phyloP scores from a whole-genome alignment of 2,329 filamentous ascomycete genomes.

The Cadophora malorum region DNA sequence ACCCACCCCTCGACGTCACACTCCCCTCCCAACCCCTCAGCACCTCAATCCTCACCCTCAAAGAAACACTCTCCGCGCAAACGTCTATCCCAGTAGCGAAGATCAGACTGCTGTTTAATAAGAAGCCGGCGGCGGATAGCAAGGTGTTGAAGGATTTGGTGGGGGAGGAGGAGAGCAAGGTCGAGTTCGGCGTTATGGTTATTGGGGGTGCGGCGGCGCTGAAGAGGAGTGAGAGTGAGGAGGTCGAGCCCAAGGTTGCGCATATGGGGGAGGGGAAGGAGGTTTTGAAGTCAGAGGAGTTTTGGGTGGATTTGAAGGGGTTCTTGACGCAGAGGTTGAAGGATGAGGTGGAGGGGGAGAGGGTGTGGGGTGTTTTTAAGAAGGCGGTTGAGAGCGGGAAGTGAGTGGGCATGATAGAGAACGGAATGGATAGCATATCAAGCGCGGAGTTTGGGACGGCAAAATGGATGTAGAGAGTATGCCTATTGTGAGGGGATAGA shows the following conservation, averaged over 20 bases:
- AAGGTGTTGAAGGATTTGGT: constrained; percentile 80
- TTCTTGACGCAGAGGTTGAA: constrained; percentile 82
- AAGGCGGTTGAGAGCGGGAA: constrained; percentile 54
- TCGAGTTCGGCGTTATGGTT: constrained; percentile 89
- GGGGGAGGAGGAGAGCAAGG: constrained; percentile 57
- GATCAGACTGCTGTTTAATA: constrained; percentile 84
- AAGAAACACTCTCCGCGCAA: constrained; percentile 68
- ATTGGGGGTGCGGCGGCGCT: constrained; percentile 70
- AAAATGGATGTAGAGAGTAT: constrained; percentile 24
- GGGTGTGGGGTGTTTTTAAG: constrained; percentile 72
- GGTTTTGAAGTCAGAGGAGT: constrained; percentile 72
- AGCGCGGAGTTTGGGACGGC: constrained; percentile 37
- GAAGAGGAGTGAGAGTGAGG: constrained; percentile 48
- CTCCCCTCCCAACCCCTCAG: constrained; percentile 67
- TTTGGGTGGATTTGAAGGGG: constrained; percentile 85
- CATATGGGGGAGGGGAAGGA: constrained; percentile 62
- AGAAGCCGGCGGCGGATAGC: constrained; percentile 81
- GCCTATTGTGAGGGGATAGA: background rate
- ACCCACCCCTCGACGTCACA: constrained; percentile 71
- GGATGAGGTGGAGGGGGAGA: constrained; percentile 69
- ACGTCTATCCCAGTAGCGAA: constrained; percentile 73
- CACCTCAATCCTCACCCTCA: constrained; percentile 81
- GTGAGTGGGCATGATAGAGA: constrained; percentile 9
- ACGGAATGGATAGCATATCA: constrained; percentile 14
- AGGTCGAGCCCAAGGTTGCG: constrained; percentile 49